Evolutionary conservation across 345 rosid genomes (phyloP).

Genomic region (Eutrema heterophyllum): DNA sequence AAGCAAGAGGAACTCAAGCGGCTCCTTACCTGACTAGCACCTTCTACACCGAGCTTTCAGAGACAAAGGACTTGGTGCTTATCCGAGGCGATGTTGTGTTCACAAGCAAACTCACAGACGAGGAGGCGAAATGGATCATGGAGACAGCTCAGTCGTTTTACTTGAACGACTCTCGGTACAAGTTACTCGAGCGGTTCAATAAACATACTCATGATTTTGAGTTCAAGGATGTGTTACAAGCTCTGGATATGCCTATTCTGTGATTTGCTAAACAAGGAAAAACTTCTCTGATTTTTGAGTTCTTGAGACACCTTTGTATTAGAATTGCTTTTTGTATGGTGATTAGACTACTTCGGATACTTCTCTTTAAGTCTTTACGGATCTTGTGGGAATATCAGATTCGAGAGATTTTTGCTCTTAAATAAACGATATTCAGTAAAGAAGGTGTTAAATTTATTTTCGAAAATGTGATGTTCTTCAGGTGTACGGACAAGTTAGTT

Average conservation of each 20-base stretch:
- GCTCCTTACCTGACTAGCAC: constrained; percentile 67
- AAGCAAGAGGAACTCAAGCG: constrained; percentile 94
- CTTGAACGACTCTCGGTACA: constrained; percentile 72
- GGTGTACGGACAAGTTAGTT: background rate
- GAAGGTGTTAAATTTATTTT: background rate
- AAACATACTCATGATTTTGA: constrained; percentile 72
- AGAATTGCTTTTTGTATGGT: constrained; percentile 5
- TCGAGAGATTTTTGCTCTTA: background rate
- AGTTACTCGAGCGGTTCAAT: constrained; percentile 77
- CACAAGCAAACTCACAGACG: constrained; percentile 83
- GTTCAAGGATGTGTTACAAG: constrained; percentile 79
- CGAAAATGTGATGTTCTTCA: background rate
- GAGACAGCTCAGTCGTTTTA: constrained; percentile 88
- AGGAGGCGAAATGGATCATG: constrained; percentile 87
- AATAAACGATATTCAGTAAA: background rate
- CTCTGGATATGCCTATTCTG: constrained; percentile 69
- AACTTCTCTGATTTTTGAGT: background rate
- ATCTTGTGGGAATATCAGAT: background rate
- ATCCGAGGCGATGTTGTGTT: constrained; percentile 82
- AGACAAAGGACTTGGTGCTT: constrained; percentile 79
- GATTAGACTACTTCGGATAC: constrained; percentile 1
- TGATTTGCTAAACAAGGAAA: constrained; percentile 25
- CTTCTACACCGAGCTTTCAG: constrained; percentile 76
- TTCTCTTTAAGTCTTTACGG: background rate
- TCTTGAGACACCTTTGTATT: constrained; percentile 2